Conservation (phyloP, 768 basidiomycete genomes). For the Favolaschia claudopus region DNA sequence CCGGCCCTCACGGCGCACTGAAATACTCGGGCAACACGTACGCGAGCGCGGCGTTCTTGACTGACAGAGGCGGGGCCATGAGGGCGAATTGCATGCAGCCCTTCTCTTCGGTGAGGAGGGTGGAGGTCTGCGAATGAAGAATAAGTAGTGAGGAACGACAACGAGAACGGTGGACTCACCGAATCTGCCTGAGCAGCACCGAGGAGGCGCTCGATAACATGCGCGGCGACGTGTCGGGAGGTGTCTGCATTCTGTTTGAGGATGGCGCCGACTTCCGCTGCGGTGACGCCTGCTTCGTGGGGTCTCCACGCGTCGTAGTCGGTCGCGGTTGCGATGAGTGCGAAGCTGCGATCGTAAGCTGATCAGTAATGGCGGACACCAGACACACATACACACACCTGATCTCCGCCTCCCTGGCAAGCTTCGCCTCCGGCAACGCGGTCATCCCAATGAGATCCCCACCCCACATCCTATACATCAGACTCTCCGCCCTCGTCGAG, state of each 20-base stretch:
- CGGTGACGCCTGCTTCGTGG: slow-evolving; percentile 82
- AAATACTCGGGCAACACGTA: slow-evolving; percentile 87
- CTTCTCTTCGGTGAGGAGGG: slow-evolving; percentile 69
- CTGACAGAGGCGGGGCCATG: slow-evolving; percentile 70
- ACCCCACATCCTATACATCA: slow-evolving; percentile 94
- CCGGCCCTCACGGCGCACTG: slow-evolving; percentile 20
- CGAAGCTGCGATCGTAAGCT: slow-evolving; percentile 66
- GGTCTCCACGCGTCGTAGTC: slow-evolving; percentile 97
- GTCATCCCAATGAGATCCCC: slow-evolving; percentile 98
- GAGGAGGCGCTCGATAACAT: slow-evolving; percentile 76
- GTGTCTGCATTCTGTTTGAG: slow-evolving; percentile 88
- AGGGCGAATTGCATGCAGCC: slow-evolving; percentile 89
- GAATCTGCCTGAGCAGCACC: slow-evolving; percentile 49
- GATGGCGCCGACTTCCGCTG: slow-evolving; percentile 90
- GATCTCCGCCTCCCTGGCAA: slow-evolving; percentile 94
- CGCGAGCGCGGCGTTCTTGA: slow-evolving; percentile 62
- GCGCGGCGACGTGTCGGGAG: slow-evolving; percentile 76
- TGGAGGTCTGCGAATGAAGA: no score
- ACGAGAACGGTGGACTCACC: no score
- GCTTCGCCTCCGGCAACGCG: slow-evolving; percentile 94
- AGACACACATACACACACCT: slow-evolving; percentile 57
- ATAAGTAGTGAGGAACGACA: no score
- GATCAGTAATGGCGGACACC: background rate
- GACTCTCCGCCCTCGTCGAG: slow-evolving; percentile 95
- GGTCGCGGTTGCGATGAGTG: slow-evolving; percentile 87